Base-by-base conservation (phyloP, 176 grass and related monocot genomes). In the Ananas comosus region DNA sequence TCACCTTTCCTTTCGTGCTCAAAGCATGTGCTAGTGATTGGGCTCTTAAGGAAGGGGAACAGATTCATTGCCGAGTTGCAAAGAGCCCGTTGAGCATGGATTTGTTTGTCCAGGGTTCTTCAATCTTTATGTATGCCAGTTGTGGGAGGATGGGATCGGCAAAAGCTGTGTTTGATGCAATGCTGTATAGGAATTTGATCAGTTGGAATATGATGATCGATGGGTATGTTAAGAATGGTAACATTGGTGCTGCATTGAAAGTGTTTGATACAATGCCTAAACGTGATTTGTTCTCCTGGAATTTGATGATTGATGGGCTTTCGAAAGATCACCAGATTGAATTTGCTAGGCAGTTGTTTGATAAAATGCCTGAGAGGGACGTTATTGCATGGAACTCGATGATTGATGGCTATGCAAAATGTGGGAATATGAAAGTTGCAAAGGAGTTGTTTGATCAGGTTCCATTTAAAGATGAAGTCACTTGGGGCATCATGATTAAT, bases 301-400 rank as follows among this genome's bases (percentile, higher is more conserved):
- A 75, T 75, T 13, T 75, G 63, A 75, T 75, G 72, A 75, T 66
- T 16, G 48, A 66, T 33, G 72, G 72, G 9, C 50, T 75, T 22
- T 21, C 22, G n/a, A 75, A 65, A 75, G 25, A 52, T 66, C 61
- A 49, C 6, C 19, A 52, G 21, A 66, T 75, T n/a, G 63, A 65
- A n/a, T 52, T 17, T 33, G 72, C 72, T 24, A 48, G 57, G 64
- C 48, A 18, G 19, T 48, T 75, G 48, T 75, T 75, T 75, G 72
- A 75, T 51, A 63, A 75, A 49, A 75, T 75, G 72, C 72, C 72
- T 18, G 50, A 3, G 63, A 75, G 63, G 52, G 72, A 75, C 65
- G n/a, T 75, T 65, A 24, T 75, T 33, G 52, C 72, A 28, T 75
- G 72, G 72, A 75, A 75, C 53, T 75, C 72, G 1, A 75, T 75